Conservation (phyloP, 306 rosid species). For the Parietaria judaica region DNA sequence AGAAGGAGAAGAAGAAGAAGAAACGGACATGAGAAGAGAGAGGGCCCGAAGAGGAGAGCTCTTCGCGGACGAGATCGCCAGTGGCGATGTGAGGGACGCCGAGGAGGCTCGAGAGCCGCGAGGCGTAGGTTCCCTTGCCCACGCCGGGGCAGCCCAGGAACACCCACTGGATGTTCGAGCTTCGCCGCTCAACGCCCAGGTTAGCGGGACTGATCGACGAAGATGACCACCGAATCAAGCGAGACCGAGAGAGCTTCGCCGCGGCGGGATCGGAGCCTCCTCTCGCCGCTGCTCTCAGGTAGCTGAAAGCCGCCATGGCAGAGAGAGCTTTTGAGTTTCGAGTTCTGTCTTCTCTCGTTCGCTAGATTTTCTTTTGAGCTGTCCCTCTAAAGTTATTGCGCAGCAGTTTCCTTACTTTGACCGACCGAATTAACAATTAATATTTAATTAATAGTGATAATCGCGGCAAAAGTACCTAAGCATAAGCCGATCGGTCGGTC, state of each 20-base stretch:
- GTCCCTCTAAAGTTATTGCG: too few species aligned
- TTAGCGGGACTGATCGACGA: background rate
- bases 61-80: slow-evolving; percentile 50
- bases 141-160: slow-evolving; percentile 52
- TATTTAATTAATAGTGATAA: too few species aligned
- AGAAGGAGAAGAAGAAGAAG: background rate
- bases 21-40: slow-evolving; percentile 30
- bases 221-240: slow-evolving; percentile 7
- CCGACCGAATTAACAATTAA: too few species aligned
- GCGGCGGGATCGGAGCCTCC: background rate
- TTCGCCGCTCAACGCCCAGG: slow-evolving; percentile 20
- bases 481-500: too few species aligned
- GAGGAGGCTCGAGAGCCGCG: slow-evolving; percentile 32
- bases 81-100: slow-evolving; percentile 52
- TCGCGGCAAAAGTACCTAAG: too few species aligned
- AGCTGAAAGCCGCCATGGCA: slow-evolving; percentile 3
- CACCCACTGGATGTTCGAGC: slow-evolving; percentile 38
- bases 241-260: slow-evolving; percentile 2
- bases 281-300: background rate
- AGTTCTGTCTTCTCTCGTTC: too few species aligned
- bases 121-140: slow-evolving; percentile 49
- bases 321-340: too few species aligned
- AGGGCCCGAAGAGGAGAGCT: slow-evolving; percentile 41
- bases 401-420: too few species aligned
- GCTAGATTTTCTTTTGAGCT: too few species aligned